Conservation (phyloP, 2,329 filamentous ascomycete species). For the Cyphellophora attinorum region DNA sequence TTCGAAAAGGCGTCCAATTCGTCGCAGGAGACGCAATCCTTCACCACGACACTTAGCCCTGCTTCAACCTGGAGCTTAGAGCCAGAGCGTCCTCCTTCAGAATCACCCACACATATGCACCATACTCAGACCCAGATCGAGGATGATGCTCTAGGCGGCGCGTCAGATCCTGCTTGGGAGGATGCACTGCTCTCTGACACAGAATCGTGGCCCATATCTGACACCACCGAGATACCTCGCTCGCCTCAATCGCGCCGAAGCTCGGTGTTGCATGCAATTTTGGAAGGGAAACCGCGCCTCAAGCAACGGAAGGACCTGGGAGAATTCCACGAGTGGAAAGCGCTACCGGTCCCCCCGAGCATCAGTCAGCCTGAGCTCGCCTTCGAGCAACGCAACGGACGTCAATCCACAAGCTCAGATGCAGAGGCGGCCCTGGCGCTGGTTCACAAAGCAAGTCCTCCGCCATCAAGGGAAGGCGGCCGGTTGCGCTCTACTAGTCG, state of each 20-base stretch:
- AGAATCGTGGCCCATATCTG: constrained; percentile 12
- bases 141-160: constrained; percentile 6
- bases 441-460: constrained; percentile 28
- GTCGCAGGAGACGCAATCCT: constrained; percentile 25
- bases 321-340: constrained; percentile 20
- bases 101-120: constrained; percentile 14
- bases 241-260: constrained; percentile 3
- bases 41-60: constrained; percentile 11
- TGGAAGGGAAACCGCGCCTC: constrained; percentile 9
- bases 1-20: constrained; percentile 37
- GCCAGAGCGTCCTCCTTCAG: constrained; percentile 8
- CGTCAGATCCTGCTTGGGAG: constrained; percentile 5
- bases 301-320: constrained; percentile 17
- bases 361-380: constrained; percentile 20
- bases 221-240: constrained; percentile 18
- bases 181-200: constrained; percentile 3
- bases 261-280: constrained; percentile 14
- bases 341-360: constrained; percentile 16
- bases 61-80: constrained; percentile 18
- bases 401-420: constrained; percentile 23
- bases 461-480: constrained; percentile 19
- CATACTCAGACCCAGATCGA: constrained; percentile 10
- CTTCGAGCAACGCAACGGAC: constrained; percentile 8
- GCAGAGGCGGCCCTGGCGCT: constrained; percentile 29
- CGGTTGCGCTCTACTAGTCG: constrained; percentile 9